Conservation (phyloP, 306 rosid species). For the Dryas alaskensis region DNA sequence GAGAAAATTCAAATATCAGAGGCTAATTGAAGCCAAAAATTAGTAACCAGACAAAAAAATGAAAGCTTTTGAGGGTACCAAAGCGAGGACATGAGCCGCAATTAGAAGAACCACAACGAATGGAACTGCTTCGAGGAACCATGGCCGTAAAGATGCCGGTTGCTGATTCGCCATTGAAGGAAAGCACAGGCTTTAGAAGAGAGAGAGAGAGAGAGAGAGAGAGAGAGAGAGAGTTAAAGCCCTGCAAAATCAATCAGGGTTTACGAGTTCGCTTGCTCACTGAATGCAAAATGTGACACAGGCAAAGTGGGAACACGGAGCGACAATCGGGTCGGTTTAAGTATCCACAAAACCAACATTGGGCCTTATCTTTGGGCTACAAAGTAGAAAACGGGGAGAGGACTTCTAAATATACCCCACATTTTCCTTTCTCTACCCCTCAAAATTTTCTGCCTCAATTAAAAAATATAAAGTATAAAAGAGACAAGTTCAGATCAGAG, state of each 20-base stretch:
- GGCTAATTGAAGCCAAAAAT: not conserved
- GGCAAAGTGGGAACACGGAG: not conserved
- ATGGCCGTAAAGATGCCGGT: slow-evolving; percentile 47
- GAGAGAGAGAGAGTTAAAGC: slow-evolving; percentile 1
- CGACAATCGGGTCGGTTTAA: not conserved
- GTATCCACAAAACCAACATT: no score
- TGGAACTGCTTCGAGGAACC: slow-evolving; percentile 64
- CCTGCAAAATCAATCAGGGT: slow-evolving; percentile 8
- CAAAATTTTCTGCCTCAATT: no score
- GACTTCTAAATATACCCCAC: no score
- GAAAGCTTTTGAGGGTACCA: slow-evolving; percentile 41
- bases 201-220: slow-evolving; percentile 9
- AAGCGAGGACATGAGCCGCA: slow-evolving; percentile 79
- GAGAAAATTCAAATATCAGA: slow-evolving; percentile 13
- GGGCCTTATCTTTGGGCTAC: no score
- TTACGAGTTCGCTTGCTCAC: not conserved
- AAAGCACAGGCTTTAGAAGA: not conserved
- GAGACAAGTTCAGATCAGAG: no score
- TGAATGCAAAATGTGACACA: not conserved
- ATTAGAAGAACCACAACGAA: slow-evolving; percentile 56
- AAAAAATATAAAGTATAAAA: no score
- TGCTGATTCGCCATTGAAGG: slow-evolving; percentile 52
- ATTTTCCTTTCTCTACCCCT: no score
- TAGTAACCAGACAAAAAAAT: not conserved
- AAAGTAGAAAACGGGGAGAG: no score